Percentiles rank a stretch among this genome's conserved stretches.
Evolutionary conservation across 805 yeast genomes (phyloP).

Genomic region (Ogataea parapolymorpha): DNA sequence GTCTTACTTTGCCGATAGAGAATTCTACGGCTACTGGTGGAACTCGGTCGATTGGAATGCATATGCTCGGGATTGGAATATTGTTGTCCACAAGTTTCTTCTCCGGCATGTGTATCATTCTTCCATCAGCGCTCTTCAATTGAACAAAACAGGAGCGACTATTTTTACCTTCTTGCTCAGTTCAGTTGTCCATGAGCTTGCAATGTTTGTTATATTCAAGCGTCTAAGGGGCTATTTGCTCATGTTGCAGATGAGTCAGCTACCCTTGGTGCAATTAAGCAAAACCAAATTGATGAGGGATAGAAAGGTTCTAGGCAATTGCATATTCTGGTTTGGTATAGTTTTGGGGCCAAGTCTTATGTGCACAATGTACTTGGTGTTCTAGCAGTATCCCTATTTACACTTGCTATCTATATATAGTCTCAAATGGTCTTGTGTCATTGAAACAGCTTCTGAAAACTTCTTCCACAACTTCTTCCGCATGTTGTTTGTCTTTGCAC

Average conservation of each 20-base stretch:
- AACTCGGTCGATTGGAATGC: constrained; percentile 91
- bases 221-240: constrained; percentile 78
- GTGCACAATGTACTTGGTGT: constrained; percentile 78
- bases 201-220: constrained; percentile 85
- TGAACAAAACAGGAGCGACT: constrained; percentile 68
- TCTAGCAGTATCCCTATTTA: constrained; percentile 34
- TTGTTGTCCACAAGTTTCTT: constrained; percentile 86
- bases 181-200: constrained; percentile 82
- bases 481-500: constrained; percentile 70
- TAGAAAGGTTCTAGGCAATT: constrained; percentile 65
- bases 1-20: constrained; percentile 82
- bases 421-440: constrained; percentile 95
- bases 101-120: constrained; percentile 93
- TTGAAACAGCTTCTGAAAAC: constrained; percentile 92
- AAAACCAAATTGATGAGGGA: constrained; percentile 55
- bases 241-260: constrained; percentile 78
- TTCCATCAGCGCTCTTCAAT: constrained; percentile 68
- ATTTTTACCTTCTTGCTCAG: constrained; percentile 75
- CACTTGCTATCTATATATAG: constrained; percentile 61
- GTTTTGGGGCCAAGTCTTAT: constrained; percentile 85
- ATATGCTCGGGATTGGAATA: constrained; percentile 91
- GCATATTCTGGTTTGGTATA: constrained; percentile 88
- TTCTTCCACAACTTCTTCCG: constrained; percentile 73
- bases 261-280: constrained; percentile 71
- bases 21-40: constrained; percentile 98